Conservation (phyloP, 768 basidiomycete genomes). For the Lactarius sp. region DNA sequence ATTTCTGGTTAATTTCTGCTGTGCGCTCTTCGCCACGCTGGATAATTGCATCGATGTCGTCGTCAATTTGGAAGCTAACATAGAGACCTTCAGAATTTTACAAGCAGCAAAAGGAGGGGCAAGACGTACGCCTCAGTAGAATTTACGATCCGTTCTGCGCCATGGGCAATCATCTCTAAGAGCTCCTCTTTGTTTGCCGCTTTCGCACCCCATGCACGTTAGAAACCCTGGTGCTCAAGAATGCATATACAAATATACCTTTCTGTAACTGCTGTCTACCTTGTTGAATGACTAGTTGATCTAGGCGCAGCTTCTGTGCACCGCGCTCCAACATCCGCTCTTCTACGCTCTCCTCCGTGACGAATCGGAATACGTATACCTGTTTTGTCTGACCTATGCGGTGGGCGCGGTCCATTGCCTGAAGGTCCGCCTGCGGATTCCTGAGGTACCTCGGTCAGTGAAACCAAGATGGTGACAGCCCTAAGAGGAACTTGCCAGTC, state of each 20-base stretch:
- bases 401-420: slow-evolving; percentile 98
- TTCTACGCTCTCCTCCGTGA: slow-evolving; percentile 93
- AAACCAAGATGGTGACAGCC: not conserved
- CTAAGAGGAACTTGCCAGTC: slow-evolving; percentile 65
- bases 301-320: slow-evolving; percentile 90
- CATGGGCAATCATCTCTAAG: slow-evolving; percentile 96
- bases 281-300: slow-evolving; percentile 96
- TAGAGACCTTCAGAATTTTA: not conserved
- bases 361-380: slow-evolving; percentile 95
- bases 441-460: slow-evolving; percentile 34
- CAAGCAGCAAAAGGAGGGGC: slow-evolving; percentile 11
- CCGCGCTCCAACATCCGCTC: slow-evolving; percentile 93
- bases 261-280: slow-evolving; percentile 81
- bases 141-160: slow-evolving; percentile 95
- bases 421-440: slow-evolving; percentile 98
- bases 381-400: slow-evolving; percentile 97
- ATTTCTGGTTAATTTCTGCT: slow-evolving; percentile 81
- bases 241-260: slow-evolving; percentile 39
- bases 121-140: slow-evolving; percentile 57
- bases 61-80: slow-evolving; percentile 66
- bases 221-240: not conserved
- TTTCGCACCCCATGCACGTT: slow-evolving; percentile 28
- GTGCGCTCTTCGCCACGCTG: slow-evolving; percentile 88
- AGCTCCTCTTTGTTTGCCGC: slow-evolving; percentile 95
- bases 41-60: slow-evolving; percentile 94